Conservation (phyloP, 2,329 filamentous ascomycete genomes). For the Thielaviopsis populi region DNA sequence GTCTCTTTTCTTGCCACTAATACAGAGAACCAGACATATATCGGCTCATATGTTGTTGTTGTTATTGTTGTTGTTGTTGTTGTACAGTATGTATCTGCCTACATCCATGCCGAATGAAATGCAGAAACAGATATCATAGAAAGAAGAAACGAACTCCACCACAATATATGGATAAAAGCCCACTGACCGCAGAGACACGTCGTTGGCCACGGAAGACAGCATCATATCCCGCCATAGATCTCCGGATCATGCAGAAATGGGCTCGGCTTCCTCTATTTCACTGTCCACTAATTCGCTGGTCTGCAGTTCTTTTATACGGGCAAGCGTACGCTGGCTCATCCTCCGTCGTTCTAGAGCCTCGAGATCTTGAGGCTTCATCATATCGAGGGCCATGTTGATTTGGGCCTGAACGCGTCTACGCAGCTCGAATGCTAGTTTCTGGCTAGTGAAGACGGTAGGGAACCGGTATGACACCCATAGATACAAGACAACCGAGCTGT, state of each 20-base stretch:
- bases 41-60: too few species aligned
- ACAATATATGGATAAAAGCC: too few species aligned
- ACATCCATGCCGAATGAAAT: too few species aligned
- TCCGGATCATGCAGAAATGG: background rate
- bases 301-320: slow-evolving; percentile 16
- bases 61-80: too few species aligned
- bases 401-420: slow-evolving; percentile 63
- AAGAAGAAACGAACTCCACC: too few species aligned
- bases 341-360: slow-evolving; percentile 23
- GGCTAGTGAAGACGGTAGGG: slow-evolving; percentile 60
- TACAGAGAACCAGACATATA: background rate
- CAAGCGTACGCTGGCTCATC: slow-evolving; percentile 22
- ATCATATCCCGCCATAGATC: background rate
- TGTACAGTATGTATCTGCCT: too few species aligned
- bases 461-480: slow-evolving; percentile 90
- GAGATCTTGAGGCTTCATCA: slow-evolving; percentile 34
- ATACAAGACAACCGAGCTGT: slow-evolving; percentile 72
- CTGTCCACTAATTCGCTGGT: slow-evolving; percentile 20
- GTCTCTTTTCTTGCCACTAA: background rate
- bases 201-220: too few species aligned
- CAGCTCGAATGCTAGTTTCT: slow-evolving; percentile 61
- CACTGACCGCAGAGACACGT: too few species aligned
- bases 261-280: slow-evolving; percentile 12
- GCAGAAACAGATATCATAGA: too few species aligned
- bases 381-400: slow-evolving; percentile 37